phyloP scores from a whole-genome alignment of 225 moss, liverwort and hornwort genomes.

The Anthoceros angustus region DNA sequence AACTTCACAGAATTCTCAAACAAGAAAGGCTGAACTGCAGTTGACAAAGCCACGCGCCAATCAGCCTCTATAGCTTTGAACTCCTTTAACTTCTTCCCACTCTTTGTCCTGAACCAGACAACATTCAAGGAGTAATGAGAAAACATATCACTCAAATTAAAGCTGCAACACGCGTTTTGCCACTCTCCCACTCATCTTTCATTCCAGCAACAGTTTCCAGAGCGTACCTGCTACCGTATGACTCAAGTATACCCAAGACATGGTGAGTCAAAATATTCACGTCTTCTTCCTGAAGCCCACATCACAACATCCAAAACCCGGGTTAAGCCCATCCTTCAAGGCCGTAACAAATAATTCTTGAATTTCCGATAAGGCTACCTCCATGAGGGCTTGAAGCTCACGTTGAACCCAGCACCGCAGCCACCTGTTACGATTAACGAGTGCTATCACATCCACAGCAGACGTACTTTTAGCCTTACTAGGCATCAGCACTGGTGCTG shows the following conservation, averaged over 20 bases:
- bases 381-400: conserved; percentile 85
- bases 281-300: conserved; percentile 52
- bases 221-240: conserved; percentile 27
- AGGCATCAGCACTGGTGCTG: not conserved
- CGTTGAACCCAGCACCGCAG: conserved; percentile 58
- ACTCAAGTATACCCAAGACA: conserved; percentile 72
- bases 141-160: conserved; percentile 6
- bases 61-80: conserved; percentile 7
- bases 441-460: not conserved
- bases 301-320: not conserved
- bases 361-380: conserved; percentile 12
- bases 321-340: not conserved
- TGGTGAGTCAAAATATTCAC: conserved; percentile 74
- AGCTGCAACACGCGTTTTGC: no score
- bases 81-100: conserved; percentile 9
- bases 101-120: not conserved
- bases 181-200: no score
- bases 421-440: conserved; percentile 49
- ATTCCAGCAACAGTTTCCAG: not conserved
- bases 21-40: conserved; percentile 61
- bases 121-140: not conserved
- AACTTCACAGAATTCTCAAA: conserved; percentile 76
- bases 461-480: not conserved
- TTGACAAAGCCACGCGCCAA: conserved; percentile 53
- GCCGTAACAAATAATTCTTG: not conserved